Base-by-base conservation (phyloP, 2,329 filamentous ascomycete species). In the Neophaeococcomyces mojaviensis region DNA sequence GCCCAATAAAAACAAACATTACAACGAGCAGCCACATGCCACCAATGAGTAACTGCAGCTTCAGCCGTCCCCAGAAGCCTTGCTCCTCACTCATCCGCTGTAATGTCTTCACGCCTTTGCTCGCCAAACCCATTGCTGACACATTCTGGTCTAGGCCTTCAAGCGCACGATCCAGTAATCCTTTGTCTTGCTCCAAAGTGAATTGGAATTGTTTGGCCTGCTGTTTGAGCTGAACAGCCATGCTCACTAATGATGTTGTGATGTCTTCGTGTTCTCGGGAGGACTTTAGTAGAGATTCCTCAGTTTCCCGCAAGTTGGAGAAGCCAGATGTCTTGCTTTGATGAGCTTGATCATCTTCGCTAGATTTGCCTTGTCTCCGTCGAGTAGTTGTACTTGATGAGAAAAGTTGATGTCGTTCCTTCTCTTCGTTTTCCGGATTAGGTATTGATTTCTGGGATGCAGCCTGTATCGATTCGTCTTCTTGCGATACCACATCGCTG, bases 31-130 rank as follows among this genome's bases (percentile, higher is more conserved):
- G 58, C 82, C 88, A 90, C 51, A 96, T 64, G 24, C 79, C 87
- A 58, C 82, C 85, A 39, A 96, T 88, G 75, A 86, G 84, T 32
- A 73, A 83, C 70, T 92, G 95, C 50, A 96, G 71, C 67, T 90
- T 73, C 71, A 94, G 78, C 43, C 89, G 71, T 4, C 84, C 88
- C 79, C 78, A 88, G 84, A 85, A 94, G 0, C 88, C 88, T 61
- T 84, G 82, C 3, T 88, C 89, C 68, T 96, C 90, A 13, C 84
- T 88, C 81, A 94, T 88, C 43, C 76, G 76, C 55, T 79, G 73
- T 61, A 97, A 64, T 58, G 78, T 74, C 1, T 86, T 83, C 86
- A 97, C 94, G 52, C 80, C 72, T 52, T 79, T 77, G 44, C 80
- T 79, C 3, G 89, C 88, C 1, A 79, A 77, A 49, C 88, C 82